phyloP scores from a whole-genome alignment of 352 stramenopile species.

The Thalassiosira livingstoniorum region DNA sequence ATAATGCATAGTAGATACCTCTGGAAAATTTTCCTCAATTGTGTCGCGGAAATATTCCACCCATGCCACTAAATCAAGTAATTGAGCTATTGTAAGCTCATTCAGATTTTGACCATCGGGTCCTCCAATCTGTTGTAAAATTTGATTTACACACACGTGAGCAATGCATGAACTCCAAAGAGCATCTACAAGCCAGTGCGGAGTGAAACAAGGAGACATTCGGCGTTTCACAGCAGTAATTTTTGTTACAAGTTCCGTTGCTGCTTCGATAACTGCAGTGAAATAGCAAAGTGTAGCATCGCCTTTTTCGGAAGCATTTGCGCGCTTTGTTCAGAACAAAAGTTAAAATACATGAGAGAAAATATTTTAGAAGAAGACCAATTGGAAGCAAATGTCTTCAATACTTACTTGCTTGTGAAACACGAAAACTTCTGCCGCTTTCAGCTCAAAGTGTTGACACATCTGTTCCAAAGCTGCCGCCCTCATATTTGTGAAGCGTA shows the following conservation, averaged over 20 bases:
- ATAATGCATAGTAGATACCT: constrained; percentile 67
- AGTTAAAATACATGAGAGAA: background rate
- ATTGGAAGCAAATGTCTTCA: background rate
- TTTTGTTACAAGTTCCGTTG: constrained; percentile 78
- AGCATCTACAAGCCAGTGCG: constrained; percentile 81
- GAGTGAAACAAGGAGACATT: constrained; percentile 83
- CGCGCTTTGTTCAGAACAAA: constrained; percentile 39
- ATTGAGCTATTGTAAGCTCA: constrained; percentile 79
- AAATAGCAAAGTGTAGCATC: constrained; percentile 71
- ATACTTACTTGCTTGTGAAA: constrained; percentile 58
- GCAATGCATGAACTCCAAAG: constrained; percentile 84
- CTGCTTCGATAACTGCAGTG: constrained; percentile 75
- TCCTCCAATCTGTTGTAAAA: constrained; percentile 84
- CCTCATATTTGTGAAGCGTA: constrained; percentile 85
- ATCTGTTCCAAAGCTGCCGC: constrained; percentile 78
- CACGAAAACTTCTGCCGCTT: constrained; percentile 75
- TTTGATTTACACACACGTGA: constrained; percentile 82
- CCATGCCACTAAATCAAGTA: constrained; percentile 85
- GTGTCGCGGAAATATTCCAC: constrained; percentile 84
- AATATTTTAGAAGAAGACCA: background rate
- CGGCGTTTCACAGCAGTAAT: constrained; percentile 83
- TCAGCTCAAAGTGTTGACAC: constrained; percentile 82
- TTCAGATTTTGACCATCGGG: constrained; percentile 77
- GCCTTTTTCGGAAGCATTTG: constrained; percentile 68
- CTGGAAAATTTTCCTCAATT: constrained; percentile 83